Conservation (phyloP, 371 early-diverging fungal species). For the Batrachochytrium dendrobatidis region DNA sequence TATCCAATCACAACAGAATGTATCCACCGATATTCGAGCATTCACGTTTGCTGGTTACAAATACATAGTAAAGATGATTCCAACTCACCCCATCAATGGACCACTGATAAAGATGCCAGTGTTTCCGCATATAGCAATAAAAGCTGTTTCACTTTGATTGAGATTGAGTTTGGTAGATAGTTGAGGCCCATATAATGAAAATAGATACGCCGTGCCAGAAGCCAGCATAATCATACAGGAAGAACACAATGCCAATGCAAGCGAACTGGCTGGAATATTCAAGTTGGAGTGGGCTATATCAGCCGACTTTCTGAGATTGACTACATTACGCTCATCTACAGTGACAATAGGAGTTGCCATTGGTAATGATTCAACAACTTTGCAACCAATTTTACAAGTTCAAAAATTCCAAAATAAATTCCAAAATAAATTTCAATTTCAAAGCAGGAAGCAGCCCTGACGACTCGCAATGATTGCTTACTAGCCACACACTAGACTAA, state of each 20-base stretch:
- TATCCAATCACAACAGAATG: not conserved
- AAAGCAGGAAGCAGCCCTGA: too few species aligned
- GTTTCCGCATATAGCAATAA: constrained; percentile 8
- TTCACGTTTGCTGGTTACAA: not conserved
- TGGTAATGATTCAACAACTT: too few species aligned
- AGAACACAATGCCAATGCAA: constrained; percentile 3
- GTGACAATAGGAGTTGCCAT: too few species aligned
- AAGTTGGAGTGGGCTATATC: too few species aligned
- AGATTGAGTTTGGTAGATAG: not conserved
- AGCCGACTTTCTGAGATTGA: too few species aligned
- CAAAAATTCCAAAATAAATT: too few species aligned
- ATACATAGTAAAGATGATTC: not conserved
- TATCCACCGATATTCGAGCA: not conserved
- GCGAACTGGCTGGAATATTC: too few species aligned
- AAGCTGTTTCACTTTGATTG: constrained; percentile 11
- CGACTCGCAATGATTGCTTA: too few species aligned
- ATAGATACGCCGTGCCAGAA: constrained; percentile 19
- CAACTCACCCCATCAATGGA: constrained; percentile 4
- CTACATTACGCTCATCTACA: too few species aligned
- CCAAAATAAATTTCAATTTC: too few species aligned
- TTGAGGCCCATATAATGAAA: constrained; percentile 19
- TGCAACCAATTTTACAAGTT: too few species aligned
- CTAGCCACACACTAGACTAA: too few species aligned
- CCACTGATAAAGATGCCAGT: constrained; percentile 12
- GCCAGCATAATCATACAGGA: constrained; percentile 6